phyloP scores from a whole-genome alignment of 148 eudicot genomes.

The Rhododendron mucronatum region DNA sequence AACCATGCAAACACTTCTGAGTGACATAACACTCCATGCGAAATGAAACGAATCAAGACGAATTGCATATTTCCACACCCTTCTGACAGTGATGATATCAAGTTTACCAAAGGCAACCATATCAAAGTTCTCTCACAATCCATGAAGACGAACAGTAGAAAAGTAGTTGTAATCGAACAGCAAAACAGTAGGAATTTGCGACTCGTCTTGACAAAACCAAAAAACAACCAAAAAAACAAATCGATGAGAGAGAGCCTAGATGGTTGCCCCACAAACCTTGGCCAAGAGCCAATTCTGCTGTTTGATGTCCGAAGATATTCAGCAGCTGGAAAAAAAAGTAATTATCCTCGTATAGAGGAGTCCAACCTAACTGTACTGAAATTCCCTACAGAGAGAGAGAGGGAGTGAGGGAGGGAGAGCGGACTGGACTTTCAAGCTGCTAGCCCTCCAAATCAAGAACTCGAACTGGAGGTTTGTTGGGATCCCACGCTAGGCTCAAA shows the following conservation, averaged over 20 bases:
- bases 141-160: neutral
- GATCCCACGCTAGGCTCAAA: neutral
- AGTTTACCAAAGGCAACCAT: neutral
- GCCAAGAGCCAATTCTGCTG: neutral
- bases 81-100: neutral
- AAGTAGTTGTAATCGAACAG: neutral
- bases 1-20: neutral
- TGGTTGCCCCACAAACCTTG: neutral
- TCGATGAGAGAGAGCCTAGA: neutral
- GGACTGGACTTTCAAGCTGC: neutral
- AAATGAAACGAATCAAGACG: neutral
- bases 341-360: neutral
- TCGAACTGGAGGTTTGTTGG: neutral
- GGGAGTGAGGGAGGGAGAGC: neutral
- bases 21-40: neutral
- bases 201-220: neutral
- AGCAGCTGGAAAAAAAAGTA: neutral
- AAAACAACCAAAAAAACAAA: neutral
- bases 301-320: neutral
- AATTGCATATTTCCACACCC: neutral
- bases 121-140: neutral
- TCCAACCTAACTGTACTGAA: conserved; percentile 1
- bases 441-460: neutral
- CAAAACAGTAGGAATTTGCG: neutral
- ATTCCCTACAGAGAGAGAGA: neutral